These are phyloP conservation scores for Aspergillus sojae DNA, from an alignment of 2,329 filamentous ascomycete species.

Conservation along the genomic window DNA sequence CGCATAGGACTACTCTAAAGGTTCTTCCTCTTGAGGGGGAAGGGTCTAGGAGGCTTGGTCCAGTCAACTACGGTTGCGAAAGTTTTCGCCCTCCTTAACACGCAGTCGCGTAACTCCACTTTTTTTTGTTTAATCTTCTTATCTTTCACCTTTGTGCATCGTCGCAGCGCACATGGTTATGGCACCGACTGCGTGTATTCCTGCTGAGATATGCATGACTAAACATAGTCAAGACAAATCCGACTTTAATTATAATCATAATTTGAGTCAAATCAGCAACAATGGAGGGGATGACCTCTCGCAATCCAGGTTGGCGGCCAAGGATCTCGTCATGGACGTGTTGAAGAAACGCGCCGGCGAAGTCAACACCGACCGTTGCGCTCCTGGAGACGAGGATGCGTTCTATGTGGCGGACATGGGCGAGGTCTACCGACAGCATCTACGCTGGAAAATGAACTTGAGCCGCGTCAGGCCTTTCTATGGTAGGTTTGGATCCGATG, in stretches of 20 bases:
- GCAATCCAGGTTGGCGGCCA: conserved; percentile 57
- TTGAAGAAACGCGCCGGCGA: conserved; percentile 81
- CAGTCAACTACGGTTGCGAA: conserved; percentile 85
- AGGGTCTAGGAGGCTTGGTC: conserved; percentile 99
- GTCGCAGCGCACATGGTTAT: conserved; percentile 59
- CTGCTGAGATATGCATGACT: conserved; percentile 48
- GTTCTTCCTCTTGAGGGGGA: conserved; percentile 99
- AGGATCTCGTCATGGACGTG: conserved; percentile 82
- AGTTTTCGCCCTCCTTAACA: conserved; percentile 96
- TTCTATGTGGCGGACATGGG: conserved; percentile 98
- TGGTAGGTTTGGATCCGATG: conserved; percentile 58
- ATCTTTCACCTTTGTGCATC: conserved; percentile 26
- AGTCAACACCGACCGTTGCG: conserved; percentile 85
- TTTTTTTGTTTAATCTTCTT: conserved; percentile 21
- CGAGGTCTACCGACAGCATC: conserved; percentile 97
- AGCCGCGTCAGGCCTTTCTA: conserved; percentile 94
- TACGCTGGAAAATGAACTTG: conserved; percentile 96
- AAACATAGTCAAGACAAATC: conserved; percentile 35
- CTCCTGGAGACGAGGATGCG: conserved; percentile 90
- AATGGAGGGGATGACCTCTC: conserved; percentile 49
- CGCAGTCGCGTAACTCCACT: conserved; percentile 33
- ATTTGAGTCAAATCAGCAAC: conserved; percentile 39
- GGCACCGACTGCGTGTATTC: conserved; percentile 69
- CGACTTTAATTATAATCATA: conserved; percentile 33
- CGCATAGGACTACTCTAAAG: conserved; percentile 98